Base-by-base conservation (phyloP, 1,139 yeast genomes). In the Taphrina deformans region DNA sequence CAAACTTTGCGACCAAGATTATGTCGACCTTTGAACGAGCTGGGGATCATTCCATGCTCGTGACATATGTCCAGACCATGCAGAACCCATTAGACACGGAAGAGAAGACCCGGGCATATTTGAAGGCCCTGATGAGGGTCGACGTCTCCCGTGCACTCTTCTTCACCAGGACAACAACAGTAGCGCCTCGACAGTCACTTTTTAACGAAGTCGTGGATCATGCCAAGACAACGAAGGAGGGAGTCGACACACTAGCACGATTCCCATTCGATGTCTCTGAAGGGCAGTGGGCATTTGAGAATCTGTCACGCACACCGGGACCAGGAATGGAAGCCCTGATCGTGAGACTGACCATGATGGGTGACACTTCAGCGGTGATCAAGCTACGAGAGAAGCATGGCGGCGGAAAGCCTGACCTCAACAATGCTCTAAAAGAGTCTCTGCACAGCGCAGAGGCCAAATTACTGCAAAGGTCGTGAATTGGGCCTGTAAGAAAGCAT, bases 1-100 rank as follows among this genome's bases (percentile, higher is more conserved):
- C 63, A 26, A 59, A 59, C 24, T 59, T 59, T 29, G 55, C 45
- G 40, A 59, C 56, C 40, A 59, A 59, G 56, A 59, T 59, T 24
- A 38, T 59, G 41, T 16, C 55, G 2, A 38, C 56, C 10, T 59
- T 59, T 16, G 40, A 31, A 9, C 23, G 27, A 7, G 51, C 63
- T 12, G 56, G 55, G 3, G 40, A 52, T 10, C 23, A 26, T 35
- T 16, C 12, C 10, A 35, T 50, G 50, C 29, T 59, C 7, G 50
- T 59, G 33, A 29, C 46, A 21, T 59, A 50, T 14, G 63, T 59
- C 18, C 63, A 59, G 31, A 50, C 51, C 16, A 18, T 59, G 29
- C 63, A 50, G 46, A 52, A 38, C 6, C 51, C 56, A 5, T 51
- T 59, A n/a, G 63, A 59, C 41, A 33, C 56, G 18, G 56, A 51